Percentiles rank a stretch among this genome's conserved stretches.
Evolutionary conservation across 2,329 filamentous ascomycete genomes (phyloP).

Genomic region (Cladosporium phlei): DNA sequence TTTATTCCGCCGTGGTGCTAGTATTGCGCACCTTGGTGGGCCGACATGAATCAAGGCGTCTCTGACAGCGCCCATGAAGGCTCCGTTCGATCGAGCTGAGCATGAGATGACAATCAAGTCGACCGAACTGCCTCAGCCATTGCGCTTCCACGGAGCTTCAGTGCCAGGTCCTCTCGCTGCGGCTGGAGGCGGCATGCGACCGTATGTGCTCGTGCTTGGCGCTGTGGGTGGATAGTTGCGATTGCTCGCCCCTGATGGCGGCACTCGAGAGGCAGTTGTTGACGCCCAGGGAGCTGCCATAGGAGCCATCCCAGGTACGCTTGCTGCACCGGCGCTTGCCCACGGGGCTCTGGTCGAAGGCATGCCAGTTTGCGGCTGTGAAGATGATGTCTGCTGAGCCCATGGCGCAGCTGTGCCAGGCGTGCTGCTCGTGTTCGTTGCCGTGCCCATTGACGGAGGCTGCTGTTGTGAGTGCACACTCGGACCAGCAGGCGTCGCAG

Average conservation of each 20-base stretch:
- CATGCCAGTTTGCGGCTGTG: conserved; percentile 25
- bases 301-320: conserved; percentile 2
- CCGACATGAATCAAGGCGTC: too few relatives aligned
- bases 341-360: conserved; percentile 28
- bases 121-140: background rate
- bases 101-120: too few relatives aligned
- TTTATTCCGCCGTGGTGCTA: too few relatives aligned
- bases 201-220: background rate
- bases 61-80: too few relatives aligned
- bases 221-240: background rate
- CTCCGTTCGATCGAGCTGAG: too few relatives aligned
- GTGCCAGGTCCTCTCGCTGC: background rate
- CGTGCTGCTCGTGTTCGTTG: conserved; percentile 5
- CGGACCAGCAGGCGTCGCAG: conserved; percentile 21
- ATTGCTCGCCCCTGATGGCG: conserved; percentile 2
- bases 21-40: too few relatives aligned
- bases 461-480: conserved; percentile 29
- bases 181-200: background rate
- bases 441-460: conserved; percentile 17
- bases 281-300: conserved; percentile 24
- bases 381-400: conserved; percentile 17
- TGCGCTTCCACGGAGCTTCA: conserved; percentile 3
- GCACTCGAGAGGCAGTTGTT: conserved; percentile 7
- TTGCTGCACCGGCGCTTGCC: conserved; percentile 12
- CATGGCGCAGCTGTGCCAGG: conserved; percentile 26